Percentiles rank a stretch among this genome's conserved stretches.
These are phyloP conservation scores for Fistulifera solaris DNA, from an alignment of 108 stramenopile genomes.

Conservation along the genomic window DNA sequence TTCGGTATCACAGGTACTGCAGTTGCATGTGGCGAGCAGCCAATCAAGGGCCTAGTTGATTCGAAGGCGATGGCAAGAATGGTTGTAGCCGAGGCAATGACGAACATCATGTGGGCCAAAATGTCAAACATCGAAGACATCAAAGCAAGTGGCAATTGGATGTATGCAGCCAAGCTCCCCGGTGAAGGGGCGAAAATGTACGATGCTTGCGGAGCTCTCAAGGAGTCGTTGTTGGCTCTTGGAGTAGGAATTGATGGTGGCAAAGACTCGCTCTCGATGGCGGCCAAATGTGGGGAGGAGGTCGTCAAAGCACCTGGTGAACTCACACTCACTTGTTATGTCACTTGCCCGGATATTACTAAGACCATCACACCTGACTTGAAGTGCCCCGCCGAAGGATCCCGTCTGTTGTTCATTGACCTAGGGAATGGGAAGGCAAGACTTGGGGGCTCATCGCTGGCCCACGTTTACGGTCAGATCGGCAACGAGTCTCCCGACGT, in stretches of 20 bases:
- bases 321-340: constrained; percentile 92
- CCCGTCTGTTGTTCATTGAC: constrained; percentile 81
- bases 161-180: constrained; percentile 98
- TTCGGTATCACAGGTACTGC: constrained; percentile 93
- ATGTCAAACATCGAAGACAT: constrained; percentile 88
- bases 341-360: constrained; percentile 88
- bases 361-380: constrained; percentile 95
- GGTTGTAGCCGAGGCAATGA: constrained; percentile 97
- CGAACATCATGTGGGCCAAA: constrained; percentile 97
- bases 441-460: constrained; percentile 92
- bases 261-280: constrained; percentile 99
- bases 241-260: constrained; percentile 97
- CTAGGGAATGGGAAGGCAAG: constrained; percentile 76
- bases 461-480: constrained; percentile 90
- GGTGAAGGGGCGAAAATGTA: constrained; percentile 98
- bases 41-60: constrained; percentile 91
- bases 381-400: constrained; percentile 63
- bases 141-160: constrained; percentile 98
- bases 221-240: constrained; percentile 79
- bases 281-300: constrained; percentile 90
- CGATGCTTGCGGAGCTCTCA: constrained; percentile 92
- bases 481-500: constrained; percentile 90
- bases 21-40: constrained; percentile 96
- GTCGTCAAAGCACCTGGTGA: constrained; percentile 97
- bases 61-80: constrained; percentile 94